These are phyloP conservation scores for Juglanconis oblonga DNA, from an alignment of 2,329 filamentous ascomycete species.

Conservation along the genomic window DNA sequence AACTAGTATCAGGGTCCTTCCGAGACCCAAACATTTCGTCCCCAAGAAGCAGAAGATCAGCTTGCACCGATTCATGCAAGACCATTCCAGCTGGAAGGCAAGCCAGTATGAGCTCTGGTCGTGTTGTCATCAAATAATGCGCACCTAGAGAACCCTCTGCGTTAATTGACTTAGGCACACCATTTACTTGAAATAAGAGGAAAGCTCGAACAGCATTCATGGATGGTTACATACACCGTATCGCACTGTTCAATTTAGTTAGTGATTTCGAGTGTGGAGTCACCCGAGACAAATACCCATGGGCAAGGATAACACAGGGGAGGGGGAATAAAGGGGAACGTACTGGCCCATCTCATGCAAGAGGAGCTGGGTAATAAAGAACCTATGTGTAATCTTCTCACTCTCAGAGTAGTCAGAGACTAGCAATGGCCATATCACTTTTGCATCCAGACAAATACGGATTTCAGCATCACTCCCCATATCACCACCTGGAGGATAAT, in stretches of 20 bases:
- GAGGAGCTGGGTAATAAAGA: not conserved
- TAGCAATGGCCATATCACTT: slow-evolving; percentile 11
- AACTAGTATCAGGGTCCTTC: not conserved
- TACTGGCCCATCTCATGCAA: not conserved
- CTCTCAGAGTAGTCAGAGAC: slow-evolving; percentile 4
- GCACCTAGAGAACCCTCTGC: not conserved
- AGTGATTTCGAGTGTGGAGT: not conserved
- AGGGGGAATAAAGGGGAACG: not conserved
- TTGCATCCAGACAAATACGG: not conserved
- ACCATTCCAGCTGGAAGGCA: not conserved
- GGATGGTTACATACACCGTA: not conserved
- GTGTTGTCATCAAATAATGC: not conserved
- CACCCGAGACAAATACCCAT: not conserved
- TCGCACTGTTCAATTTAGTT: not conserved
- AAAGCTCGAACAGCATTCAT: not conserved
- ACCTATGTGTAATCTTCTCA: slow-evolving; percentile 10
- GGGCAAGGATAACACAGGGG: not conserved
- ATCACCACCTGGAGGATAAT: too few relatives aligned
- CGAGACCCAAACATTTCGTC: not conserved
- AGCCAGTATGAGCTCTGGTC: not conserved
- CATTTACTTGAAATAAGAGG: not conserved
- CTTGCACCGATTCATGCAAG: too few relatives aligned
- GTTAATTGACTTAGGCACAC: not conserved
- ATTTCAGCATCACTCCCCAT: not conserved
- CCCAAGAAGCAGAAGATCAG: not conserved